Conservation (phyloP, 345 rosid species). For the Brassica rapa region DNA sequence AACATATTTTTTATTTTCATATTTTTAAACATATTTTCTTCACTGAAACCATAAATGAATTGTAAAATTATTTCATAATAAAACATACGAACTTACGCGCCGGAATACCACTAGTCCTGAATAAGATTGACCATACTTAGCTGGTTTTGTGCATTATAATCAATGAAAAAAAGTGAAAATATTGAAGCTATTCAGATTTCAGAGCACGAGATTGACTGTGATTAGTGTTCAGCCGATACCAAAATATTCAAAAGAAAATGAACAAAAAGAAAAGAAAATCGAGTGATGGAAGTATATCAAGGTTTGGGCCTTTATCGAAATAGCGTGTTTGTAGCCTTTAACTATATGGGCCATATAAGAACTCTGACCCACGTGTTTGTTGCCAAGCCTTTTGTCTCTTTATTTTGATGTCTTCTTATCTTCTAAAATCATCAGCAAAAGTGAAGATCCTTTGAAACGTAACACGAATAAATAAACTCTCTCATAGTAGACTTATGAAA, state of each 20-base stretch:
- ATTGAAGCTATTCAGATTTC: neutral
- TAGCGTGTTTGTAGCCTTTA: neutral
- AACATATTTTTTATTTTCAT: too few species aligned
- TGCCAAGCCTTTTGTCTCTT: neutral
- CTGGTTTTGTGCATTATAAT: neutral
- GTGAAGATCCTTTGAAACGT: neutral
- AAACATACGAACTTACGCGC: too few species aligned
- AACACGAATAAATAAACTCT: neutral
- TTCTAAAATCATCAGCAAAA: neutral
- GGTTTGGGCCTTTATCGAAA: constrained; percentile 8
- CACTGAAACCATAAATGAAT: too few species aligned
- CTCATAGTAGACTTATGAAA: neutral
- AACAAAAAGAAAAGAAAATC: neutral
- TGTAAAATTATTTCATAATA: too few species aligned
- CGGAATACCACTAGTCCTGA: neutral
- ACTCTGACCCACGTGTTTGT: neutral
- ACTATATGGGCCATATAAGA: neutral
- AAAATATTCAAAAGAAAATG: neutral
- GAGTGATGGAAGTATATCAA: neutral
- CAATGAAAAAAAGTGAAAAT: neutral
- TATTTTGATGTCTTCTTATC: too few species aligned
- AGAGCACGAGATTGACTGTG: neutral
- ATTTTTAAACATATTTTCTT: too few species aligned
- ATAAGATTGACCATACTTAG: neutral
- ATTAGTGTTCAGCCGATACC: neutral